Evolutionary conservation across 2,329 filamentous ascomycete genomes (phyloP).

Genomic region (Cordyceps cateniannulata): DNA sequence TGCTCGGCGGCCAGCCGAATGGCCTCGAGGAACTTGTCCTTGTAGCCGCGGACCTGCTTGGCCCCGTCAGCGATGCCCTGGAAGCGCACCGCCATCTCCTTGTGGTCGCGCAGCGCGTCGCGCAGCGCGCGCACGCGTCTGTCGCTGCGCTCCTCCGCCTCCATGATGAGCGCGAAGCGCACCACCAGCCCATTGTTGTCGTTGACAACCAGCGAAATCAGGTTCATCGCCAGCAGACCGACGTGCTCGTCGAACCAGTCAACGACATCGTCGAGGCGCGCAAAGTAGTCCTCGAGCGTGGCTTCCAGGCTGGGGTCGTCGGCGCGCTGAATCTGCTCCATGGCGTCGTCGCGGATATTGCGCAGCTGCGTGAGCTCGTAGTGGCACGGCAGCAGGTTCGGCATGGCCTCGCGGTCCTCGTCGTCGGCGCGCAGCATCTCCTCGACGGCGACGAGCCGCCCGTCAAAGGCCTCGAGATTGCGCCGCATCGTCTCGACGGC

Average conservation of each 20-base stretch:
- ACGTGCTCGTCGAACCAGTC: constrained; percentile 96
- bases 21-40: constrained; percentile 84
- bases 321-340: constrained; percentile 85
- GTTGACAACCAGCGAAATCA: constrained; percentile 79
- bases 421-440: constrained; percentile 77
- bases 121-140: constrained; percentile 84
- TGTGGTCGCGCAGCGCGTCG: constrained; percentile 91
- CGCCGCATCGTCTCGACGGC: constrained; percentile 89
- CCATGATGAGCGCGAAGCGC: constrained; percentile 82
- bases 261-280: constrained; percentile 76
- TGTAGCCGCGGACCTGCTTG: constrained; percentile 89
- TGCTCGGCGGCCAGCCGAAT: constrained; percentile 67
- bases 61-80: constrained; percentile 92
- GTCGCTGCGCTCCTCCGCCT: constrained; percentile 95
- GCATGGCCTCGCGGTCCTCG: constrained; percentile 79
- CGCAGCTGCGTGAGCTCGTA: constrained; percentile 86
- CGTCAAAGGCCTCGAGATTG: constrained; percentile 82
- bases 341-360: constrained; percentile 91
- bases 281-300: constrained; percentile 86
- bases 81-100: constrained; percentile 87
- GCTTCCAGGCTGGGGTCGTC: constrained; percentile 67
- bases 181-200: constrained; percentile 89
- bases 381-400: constrained; percentile 82
- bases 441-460: constrained; percentile 69
- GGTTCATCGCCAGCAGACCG: constrained; percentile 77